Evolutionary conservation across 257 asterid genomes (phyloP).

Genomic region (Linaria vulgaris): DNA sequence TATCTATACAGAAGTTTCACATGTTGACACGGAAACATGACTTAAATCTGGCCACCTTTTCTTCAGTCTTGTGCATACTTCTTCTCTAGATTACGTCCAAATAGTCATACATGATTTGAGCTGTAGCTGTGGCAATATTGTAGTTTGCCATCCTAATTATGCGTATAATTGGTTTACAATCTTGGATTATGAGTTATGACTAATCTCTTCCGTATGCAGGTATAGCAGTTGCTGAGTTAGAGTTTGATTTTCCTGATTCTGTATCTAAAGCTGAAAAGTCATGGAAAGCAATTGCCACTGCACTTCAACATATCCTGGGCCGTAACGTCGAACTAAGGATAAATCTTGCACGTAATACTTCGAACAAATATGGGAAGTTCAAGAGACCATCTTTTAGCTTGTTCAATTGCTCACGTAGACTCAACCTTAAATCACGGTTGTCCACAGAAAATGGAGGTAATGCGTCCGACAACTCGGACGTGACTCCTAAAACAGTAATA

Average conservation of each 20-base stretch:
- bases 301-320: constrained; percentile 69
- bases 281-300: constrained; percentile 80
- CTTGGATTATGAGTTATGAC: neutral
- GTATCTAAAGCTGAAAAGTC: constrained; percentile 75
- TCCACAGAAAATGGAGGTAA: constrained; percentile 46
- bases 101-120: too few relatives aligned
- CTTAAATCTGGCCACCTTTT: too few relatives aligned
- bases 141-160: neutral
- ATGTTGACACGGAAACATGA: too few relatives aligned
- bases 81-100: too few relatives aligned
- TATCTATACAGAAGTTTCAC: too few relatives aligned
- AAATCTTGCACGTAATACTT: constrained; percentile 33
- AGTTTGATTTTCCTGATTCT: constrained; percentile 59
- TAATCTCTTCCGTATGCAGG: constrained; percentile 35
- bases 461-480: constrained; percentile 42
- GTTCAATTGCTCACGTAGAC: constrained; percentile 66
- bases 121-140: neutral
- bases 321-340: constrained; percentile 76
- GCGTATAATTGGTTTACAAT: neutral
- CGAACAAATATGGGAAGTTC: constrained; percentile 29
- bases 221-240: constrained; percentile 71
- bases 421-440: constrained; percentile 40
- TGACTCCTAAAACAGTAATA: constrained; percentile 36
- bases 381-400: constrained; percentile 50
- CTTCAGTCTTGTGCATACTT: too few relatives aligned